Evolutionary conservation across 2,329 filamentous ascomycete genomes (phyloP).

Genomic region (Exophiala xenobiotica): DNA sequence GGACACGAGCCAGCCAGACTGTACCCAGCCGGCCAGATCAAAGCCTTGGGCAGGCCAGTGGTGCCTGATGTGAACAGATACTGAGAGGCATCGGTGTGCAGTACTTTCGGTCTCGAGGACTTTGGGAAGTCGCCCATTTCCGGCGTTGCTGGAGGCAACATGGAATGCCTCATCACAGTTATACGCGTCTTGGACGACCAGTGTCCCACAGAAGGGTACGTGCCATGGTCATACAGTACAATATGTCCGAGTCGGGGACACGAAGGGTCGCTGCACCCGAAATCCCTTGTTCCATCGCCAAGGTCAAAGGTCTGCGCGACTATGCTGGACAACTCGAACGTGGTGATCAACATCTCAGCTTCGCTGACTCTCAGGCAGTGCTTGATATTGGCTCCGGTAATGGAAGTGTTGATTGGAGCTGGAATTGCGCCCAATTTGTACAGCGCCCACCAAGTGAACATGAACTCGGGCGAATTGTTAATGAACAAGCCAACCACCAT

Average conservation of each 20-base stretch:
- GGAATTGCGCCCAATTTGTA: constrained; percentile 53
- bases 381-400: constrained; percentile 60
- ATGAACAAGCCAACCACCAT: constrained; percentile 49
- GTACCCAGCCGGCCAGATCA: constrained; percentile 21
- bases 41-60: constrained; percentile 30
- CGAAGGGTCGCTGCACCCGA: background rate
- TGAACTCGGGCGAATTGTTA: constrained; percentile 52
- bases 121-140: constrained; percentile 23
- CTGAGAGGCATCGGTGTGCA: constrained; percentile 18
- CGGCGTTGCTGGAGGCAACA: constrained; percentile 13
- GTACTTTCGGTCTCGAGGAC: constrained; percentile 16
- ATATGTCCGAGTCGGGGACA: constrained; percentile 9
- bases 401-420: constrained; percentile 64
- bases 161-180: background rate
- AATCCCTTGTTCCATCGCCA: constrained; percentile 1
- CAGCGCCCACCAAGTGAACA: constrained; percentile 45
- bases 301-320: constrained; percentile 5
- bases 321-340: constrained; percentile 12
- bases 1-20: constrained; percentile 7
- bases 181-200: background rate
- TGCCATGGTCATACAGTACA: constrained; percentile 19
- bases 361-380: constrained; percentile 63
- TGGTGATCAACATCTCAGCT: constrained; percentile 51
- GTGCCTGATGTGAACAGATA: constrained; percentile 41
- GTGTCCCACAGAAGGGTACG: constrained; percentile 7